Conservation (phyloP, 192 early-diverging fungal genomes). For the Entophlyctis luteolus region DNA sequence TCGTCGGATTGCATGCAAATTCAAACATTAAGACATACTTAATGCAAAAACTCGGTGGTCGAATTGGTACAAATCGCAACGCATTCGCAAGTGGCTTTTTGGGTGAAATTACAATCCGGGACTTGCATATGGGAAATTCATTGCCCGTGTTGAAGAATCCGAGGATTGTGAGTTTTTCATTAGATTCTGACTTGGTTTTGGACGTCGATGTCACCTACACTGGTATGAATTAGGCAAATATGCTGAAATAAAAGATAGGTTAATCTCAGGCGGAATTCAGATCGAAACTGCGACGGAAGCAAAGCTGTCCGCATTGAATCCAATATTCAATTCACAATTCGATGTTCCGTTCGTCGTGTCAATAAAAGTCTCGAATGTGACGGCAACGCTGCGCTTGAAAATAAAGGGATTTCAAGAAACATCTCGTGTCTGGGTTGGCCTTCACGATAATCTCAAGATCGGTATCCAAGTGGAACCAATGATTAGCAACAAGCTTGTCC, state of each 20-base stretch:
- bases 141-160: slow-evolving; percentile 76
- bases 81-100: not conserved
- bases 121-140: slow-evolving; percentile 71
- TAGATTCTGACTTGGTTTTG: slow-evolving; percentile 66
- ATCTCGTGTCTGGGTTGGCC: slow-evolving; percentile 81
- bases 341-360: slow-evolving; percentile 73
- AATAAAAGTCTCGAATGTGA: slow-evolving; percentile 67
- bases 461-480: slow-evolving; percentile 61
- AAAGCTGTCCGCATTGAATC: too few species aligned
- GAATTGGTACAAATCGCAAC: slow-evolving; percentile 25
- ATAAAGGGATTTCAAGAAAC: slow-evolving; percentile 71
- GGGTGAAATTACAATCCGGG: slow-evolving; percentile 70
- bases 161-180: slow-evolving; percentile 64
- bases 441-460: slow-evolving; percentile 56
- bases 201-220: slow-evolving; percentile 77
- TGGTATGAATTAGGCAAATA: too few species aligned
- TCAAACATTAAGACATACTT: slow-evolving; percentile 40
- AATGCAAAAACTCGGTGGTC: slow-evolving; percentile 34
- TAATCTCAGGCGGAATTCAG: slow-evolving; percentile 63
- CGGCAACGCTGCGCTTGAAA: slow-evolving; percentile 69
- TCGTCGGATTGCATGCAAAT: slow-evolving; percentile 56
- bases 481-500: slow-evolving; percentile 79
- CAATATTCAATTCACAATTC: too few species aligned
- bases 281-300: slow-evolving; percentile 69
- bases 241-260: slow-evolving; percentile 12